Percentiles rank a stretch among this genome's conserved stretches.
Evolutionary conservation across 306 rosid species (phyloP).

Genomic region (Dryas drummondii): DNA sequence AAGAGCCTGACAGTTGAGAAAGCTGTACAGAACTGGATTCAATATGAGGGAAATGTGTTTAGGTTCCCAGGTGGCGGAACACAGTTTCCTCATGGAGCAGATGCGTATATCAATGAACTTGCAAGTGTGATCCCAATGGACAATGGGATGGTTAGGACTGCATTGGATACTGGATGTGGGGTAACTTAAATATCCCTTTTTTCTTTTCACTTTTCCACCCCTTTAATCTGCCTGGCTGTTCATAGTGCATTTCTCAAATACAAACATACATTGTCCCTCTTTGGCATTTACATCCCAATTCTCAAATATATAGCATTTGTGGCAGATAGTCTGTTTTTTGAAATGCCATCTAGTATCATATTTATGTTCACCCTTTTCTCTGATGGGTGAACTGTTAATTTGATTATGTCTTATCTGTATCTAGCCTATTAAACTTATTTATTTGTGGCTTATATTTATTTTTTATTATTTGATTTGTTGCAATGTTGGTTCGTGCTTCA

Average conservation of each 20-base stretch:
- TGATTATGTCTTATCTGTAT: neutral
- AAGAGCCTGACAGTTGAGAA: slow-evolving; percentile 80
- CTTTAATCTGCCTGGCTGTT: slow-evolving; percentile 17
- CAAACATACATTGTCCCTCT: neutral
- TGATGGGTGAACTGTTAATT: neutral
- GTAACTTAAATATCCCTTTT: slow-evolving; percentile 38
- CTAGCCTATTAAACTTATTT: neutral
- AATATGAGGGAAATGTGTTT: slow-evolving; percentile 78
- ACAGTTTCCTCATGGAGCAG: slow-evolving; percentile 84
- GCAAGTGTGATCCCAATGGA: slow-evolving; percentile 71
- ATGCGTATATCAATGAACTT: slow-evolving; percentile 71
- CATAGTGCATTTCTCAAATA: neutral
- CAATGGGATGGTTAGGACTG: slow-evolving; percentile 71
- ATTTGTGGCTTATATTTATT: slow-evolving; percentile 2
- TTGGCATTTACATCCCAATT: neutral
- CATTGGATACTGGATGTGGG: slow-evolving; percentile 87
- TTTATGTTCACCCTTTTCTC: too few relatives aligned
- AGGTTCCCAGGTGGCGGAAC: slow-evolving; percentile 91
- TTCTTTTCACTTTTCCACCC: neutral
- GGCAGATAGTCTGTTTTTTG: neutral
- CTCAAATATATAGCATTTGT: neutral
- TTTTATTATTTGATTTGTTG: slow-evolving; percentile 21
- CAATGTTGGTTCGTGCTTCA: slow-evolving; percentile 26
- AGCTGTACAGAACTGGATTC: slow-evolving; percentile 92
- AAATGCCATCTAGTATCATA: neutral